Evolutionary conservation across 2,329 filamentous ascomycete species (phyloP).

Genomic region (Sporothrix variecibatus): DNA sequence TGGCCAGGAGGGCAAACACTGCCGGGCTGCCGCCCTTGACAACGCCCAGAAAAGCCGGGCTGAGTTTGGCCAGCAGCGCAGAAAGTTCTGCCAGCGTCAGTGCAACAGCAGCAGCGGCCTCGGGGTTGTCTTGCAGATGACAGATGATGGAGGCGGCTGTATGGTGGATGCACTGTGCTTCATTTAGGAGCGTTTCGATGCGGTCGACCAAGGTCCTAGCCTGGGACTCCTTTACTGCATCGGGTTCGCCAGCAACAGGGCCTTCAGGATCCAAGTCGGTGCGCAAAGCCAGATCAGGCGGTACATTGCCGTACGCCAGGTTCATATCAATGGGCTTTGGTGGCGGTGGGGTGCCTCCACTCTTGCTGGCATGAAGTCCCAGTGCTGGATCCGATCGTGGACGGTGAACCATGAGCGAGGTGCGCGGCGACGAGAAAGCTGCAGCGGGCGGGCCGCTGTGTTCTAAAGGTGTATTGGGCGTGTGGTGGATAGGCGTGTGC

Average conservation of each 20-base stretch:
- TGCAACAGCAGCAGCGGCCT: slow-evolving; percentile 90
- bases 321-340: slow-evolving; percentile 77
- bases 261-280: slow-evolving; percentile 46
- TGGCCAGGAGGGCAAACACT: slow-evolving; percentile 81
- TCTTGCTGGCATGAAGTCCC: slow-evolving; percentile 17
- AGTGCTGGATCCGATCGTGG: slow-evolving; percentile 46
- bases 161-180: slow-evolving; percentile 86
- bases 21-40: slow-evolving; percentile 82
- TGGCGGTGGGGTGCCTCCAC: slow-evolving; percentile 22
- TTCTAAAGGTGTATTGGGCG: background rate
- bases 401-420: slow-evolving; percentile 41
- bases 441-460: background rate
- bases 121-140: slow-evolving; percentile 69
- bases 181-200: slow-evolving; percentile 76
- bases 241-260: slow-evolving; percentile 5
- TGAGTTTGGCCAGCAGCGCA: slow-evolving; percentile 77
- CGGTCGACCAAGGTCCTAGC: slow-evolving; percentile 63
- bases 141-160: slow-evolving; percentile 80
- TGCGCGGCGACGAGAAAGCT: slow-evolving; percentile 31
- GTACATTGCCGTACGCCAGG: slow-evolving; percentile 83
- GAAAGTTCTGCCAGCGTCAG: slow-evolving; percentile 91
- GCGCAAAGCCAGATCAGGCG: slow-evolving; percentile 62
- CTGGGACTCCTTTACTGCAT: slow-evolving; percentile 50
- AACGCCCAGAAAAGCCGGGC: slow-evolving; percentile 72
- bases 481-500: background rate